Base-by-base conservation (phyloP, 176 grass and related monocot genomes). In the Melocanna baccifera region DNA sequence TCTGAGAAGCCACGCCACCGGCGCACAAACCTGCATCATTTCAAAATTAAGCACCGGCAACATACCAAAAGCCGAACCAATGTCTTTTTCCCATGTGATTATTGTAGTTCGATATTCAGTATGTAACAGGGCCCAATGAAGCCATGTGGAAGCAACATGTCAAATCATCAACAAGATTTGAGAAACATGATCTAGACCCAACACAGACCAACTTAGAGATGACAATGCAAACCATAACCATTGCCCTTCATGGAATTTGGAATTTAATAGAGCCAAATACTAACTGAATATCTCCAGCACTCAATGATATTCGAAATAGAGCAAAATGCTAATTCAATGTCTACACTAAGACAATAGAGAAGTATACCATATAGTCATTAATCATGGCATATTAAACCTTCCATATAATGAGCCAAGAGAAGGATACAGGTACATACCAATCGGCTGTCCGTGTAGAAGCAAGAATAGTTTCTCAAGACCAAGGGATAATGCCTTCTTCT, bases 391-490 rank as follows among this genome's bases (percentile, higher is more conserved):
- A 83, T 55, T 55, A 69, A 29, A 19, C 51, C 6, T 8, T 41
- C 50, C 71, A 67, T 37, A 67, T 57, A 57, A 40, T 45, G 22
- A 73, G 16, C 30, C 11, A 61, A 82, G 36, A 86, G 20, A 66
- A 82, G 28, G 55, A 74, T 63, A 80, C 20, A 82, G 15, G 46
- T 85, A 83, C 68, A 69, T 95, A 95, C 96, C 96, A 98, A 71
- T 95, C 93, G 46, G 90, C 96, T 56, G 89, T 89, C 47, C 93
- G 80, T 40, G 96, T 98, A 52, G 96, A 70, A 98, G 93, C 80
- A 98, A 92, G 86, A 98, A 98, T 67, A 98, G 68, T 85, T 89
- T 95, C 48, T 90, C 37, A 65, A 98, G 87, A 63, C 96, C 96
- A 87, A 87, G 76, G 29, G 76, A 88, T 78, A 80, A 65, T 16